Evolutionary conservation across 805 yeast species (phyloP), one percentile per base, ranked within the genome.

Genomic region (Lipomyces mesembrius): DNA sequence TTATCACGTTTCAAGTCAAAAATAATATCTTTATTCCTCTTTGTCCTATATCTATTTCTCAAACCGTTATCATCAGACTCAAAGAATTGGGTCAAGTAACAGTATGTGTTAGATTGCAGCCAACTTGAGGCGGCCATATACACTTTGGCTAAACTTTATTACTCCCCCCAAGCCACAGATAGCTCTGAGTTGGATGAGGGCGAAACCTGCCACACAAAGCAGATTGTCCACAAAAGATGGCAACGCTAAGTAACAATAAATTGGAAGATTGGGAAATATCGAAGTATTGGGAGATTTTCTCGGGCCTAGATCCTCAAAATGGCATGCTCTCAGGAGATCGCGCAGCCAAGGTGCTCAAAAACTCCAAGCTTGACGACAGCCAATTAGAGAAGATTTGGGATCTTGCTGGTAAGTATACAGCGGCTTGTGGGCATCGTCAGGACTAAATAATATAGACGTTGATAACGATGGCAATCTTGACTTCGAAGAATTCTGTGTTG

Each of bases 211-310:
- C 5, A 3, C 8, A 17, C 8, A 37, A 12, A 35, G 14, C 14
- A 17, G 49, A 43, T 43, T 7, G 22, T 17, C 49, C 20, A 11
- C 43, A 6, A 37, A 43, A 43, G 7, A 67, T 68, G 71, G 68
- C 69, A 17, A 25, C 68, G 3, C 51, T 68, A 22, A 60, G 65
- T 52, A 60, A 56, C 43, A 67, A 67, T 55, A 66, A 68, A 46
- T 64, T 68, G 4, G 71, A 68, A 43, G 67, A 68, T 11, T 92
- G 97, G 90, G 99, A 95, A 79, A 92, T 93, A 74, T 90, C 92
- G 75, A 94, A 94, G 80, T 95, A 92, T 83, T 95, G 99, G 99
- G 97, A 95, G 79, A 93, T 95, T 58, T 95, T 95, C 82, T 87
- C 89, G 71, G 97, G 97, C 14, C 85, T 95, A 74, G 85, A 86